Evolutionary conservation across 441 rosid species (phyloP).

Genomic region (Populus tomentosa): DNA sequence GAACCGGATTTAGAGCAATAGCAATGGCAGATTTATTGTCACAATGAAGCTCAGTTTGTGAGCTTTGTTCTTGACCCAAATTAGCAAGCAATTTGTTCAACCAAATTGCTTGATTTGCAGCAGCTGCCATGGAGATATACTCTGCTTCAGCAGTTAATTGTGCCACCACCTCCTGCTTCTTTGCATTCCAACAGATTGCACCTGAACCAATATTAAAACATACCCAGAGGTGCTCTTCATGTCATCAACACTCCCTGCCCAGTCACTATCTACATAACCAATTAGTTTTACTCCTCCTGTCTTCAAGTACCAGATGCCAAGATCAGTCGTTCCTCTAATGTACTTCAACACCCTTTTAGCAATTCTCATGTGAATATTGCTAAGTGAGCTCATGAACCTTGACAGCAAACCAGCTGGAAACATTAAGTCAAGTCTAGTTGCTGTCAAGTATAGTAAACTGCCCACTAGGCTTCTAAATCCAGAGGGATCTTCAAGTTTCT

Average conservation of each 20-base stretch:
- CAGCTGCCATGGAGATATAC: neutral
- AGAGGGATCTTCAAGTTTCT: neutral
- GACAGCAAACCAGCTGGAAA: neutral
- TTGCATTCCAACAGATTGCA: neutral
- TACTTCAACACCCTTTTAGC: neutral
- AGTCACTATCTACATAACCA: neutral
- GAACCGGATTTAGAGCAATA: too few species aligned
- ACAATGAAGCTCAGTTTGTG: too few species aligned
- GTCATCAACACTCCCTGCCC: neutral
- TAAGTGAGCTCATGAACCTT: neutral
- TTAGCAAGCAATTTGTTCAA: too few species aligned
- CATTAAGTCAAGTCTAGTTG: neutral
- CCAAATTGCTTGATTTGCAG: neutral
- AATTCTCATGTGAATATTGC: neutral
- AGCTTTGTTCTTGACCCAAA: too few species aligned
- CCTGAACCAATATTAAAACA: neutral
- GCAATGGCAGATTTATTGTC: too few species aligned
- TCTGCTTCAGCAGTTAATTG: neutral
- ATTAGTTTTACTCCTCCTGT: neutral
- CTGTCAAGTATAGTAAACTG: neutral
- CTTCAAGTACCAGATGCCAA: neutral
- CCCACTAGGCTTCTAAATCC: neutral
- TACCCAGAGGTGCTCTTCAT: neutral
- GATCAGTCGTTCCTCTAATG: neutral
- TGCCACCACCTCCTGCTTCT: neutral